Percentiles rank a stretch among this genome's conserved stretches.
Evolutionary conservation across 441 rosid genomes (phyloP).

Genomic region (Melianthus villosus): DNA sequence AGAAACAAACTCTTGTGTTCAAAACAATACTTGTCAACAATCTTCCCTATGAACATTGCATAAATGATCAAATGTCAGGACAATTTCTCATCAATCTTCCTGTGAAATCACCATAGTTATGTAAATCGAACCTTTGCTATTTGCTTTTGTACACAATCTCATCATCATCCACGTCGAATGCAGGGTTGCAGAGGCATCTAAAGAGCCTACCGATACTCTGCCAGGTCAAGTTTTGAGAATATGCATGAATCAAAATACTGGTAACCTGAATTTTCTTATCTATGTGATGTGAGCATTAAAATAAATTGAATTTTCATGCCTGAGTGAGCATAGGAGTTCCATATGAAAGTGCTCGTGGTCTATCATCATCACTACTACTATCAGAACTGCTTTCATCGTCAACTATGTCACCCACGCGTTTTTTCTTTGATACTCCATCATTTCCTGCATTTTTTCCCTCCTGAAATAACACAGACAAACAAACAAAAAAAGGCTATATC

Average conservation of each 20-base stretch:
- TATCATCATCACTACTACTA: slow-evolving; percentile 58
- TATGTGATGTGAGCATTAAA: too few relatives aligned
- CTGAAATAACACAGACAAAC: slow-evolving; percentile 12
- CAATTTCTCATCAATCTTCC: too few relatives aligned
- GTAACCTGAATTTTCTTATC: too few relatives aligned
- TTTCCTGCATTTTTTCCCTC: slow-evolving; percentile 37
- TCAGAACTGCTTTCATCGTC: slow-evolving; percentile 49
- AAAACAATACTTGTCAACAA: too few relatives aligned
- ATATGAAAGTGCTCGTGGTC: slow-evolving; percentile 44
- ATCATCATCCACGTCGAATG: slow-evolving; percentile 84
- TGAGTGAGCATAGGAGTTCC: slow-evolving; percentile 75
- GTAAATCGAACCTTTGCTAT: too few relatives aligned
- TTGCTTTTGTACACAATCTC: slow-evolving; percentile 72
- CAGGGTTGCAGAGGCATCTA: slow-evolving; percentile 92
- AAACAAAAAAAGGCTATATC: too few relatives aligned
- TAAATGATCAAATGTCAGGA: too few relatives aligned
- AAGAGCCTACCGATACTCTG: slow-evolving; percentile 90
- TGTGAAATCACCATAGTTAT: too few relatives aligned
- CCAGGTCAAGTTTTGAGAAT: too few relatives aligned
- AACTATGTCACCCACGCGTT: slow-evolving; percentile 21
- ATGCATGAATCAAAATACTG: too few relatives aligned
- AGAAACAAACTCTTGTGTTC: too few relatives aligned
- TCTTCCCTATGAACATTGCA: too few relatives aligned
- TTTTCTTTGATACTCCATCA: slow-evolving; percentile 36
- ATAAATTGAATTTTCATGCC: slow-evolving; percentile 31